Percentiles rank a stretch among this genome's conserved stretches.
Conservation (phyloP, 164 flowering plant species). For the Buxus sempervirens region DNA sequence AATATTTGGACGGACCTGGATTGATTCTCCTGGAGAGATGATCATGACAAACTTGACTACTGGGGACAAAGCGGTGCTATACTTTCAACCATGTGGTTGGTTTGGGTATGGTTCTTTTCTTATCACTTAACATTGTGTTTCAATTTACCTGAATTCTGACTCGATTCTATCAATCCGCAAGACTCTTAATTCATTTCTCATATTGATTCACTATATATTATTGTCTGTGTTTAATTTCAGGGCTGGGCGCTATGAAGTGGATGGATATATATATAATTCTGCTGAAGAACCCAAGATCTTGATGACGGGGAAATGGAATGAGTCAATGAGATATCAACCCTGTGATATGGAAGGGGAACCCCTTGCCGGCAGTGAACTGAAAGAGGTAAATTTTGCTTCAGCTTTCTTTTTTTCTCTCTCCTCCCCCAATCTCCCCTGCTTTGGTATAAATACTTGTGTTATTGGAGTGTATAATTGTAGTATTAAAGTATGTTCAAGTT, state of each 20-base stretch:
- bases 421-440: no score
- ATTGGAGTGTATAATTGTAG: no score
- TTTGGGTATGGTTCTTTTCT: constrained; percentile 55
- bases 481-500: background rate
- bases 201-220: background rate
- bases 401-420: background rate
- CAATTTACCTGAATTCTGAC: background rate
- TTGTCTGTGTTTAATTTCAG: constrained; percentile 31
- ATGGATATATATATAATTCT: constrained; percentile 82
- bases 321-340: constrained; percentile 73
- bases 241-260: constrained; percentile 85
- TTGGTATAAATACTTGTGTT: background rate
- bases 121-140: no score
- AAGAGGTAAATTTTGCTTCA: constrained; percentile 46
- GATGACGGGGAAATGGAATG: constrained; percentile 93
- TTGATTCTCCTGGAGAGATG: constrained; percentile 86
- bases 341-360: constrained; percentile 91
- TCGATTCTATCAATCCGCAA: background rate
- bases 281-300: constrained; percentile 76
- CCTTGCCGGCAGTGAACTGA: constrained; percentile 62
- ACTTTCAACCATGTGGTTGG: constrained; percentile 53
- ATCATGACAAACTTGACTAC: constrained; percentile 63
- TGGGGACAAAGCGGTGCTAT: constrained; percentile 48
- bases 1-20: constrained; percentile 89
- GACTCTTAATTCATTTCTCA: no score